Conservation (phyloP, 2,329 filamentous ascomycete genomes). For the Fusarium metavorans region DNA sequence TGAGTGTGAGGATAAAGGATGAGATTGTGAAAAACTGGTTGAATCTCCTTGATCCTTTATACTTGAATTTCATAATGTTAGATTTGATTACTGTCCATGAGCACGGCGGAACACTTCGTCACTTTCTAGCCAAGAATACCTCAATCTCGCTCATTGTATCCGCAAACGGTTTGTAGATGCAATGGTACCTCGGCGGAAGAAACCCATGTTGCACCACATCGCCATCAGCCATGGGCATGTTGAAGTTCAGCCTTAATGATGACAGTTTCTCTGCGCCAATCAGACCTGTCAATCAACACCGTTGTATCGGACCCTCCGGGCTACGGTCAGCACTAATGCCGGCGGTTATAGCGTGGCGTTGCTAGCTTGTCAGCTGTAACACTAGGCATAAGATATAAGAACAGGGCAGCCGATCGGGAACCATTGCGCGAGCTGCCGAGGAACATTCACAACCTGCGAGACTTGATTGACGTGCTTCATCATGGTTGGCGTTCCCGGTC, state of each 20-base stretch:
- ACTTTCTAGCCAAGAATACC: background rate
- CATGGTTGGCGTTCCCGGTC: conserved; percentile 34
- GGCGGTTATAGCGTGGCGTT: background rate
- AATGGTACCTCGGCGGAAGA: background rate
- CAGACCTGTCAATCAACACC: background rate
- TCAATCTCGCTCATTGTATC: conserved; percentile 2
- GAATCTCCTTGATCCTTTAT: background rate
- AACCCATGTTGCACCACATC: background rate
- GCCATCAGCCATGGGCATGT: background rate
- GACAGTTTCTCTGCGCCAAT: background rate
- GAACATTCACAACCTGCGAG: background rate
- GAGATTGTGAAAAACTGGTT: background rate
- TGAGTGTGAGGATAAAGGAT: background rate
- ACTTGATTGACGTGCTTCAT: background rate
- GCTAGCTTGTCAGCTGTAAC: background rate
- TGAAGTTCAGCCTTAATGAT: background rate
- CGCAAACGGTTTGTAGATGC: background rate
- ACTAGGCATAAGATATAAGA: background rate
- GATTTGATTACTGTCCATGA: background rate
- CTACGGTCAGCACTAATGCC: background rate
- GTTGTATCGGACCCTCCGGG: background rate
- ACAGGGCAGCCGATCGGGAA: background rate
- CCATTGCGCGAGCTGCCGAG: conserved; percentile 1
- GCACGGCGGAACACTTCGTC: background rate
- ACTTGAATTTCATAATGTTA: background rate